A percentile compares a stretch with the other conserved stretches of the same genome.
These are phyloP conservation scores for Kurtzmaniella quercitrusa DNA, from an alignment of 1,139 yeast species.

Conservation along the genomic window DNA sequence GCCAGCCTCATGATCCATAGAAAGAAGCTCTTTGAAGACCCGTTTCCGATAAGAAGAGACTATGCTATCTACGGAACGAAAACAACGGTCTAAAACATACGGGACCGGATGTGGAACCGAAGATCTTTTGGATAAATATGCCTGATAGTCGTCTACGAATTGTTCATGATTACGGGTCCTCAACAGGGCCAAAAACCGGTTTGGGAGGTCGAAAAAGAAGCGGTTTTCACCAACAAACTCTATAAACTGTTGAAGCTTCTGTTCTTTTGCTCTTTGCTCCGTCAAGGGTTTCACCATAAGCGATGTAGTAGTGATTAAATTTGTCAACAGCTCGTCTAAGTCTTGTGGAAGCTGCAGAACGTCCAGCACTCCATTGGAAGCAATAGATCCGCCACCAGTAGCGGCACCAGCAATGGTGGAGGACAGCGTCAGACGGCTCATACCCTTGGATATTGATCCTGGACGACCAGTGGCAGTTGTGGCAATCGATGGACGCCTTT, in stretches of 20 bases:
- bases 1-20: constrained; percentile 36
- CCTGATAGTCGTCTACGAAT: constrained; percentile 64
- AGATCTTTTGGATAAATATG: constrained; percentile 37
- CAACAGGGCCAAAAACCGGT: constrained; percentile 49
- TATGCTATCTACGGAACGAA: constrained; percentile 63
- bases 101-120: constrained; percentile 5
- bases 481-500: neutral
- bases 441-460: neutral
- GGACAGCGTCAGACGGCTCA: neutral
- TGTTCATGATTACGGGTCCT: constrained; percentile 63
- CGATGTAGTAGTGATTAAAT: constrained; percentile 56
- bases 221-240: constrained; percentile 60
- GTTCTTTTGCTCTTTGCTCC: constrained; percentile 58
- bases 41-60: constrained; percentile 61
- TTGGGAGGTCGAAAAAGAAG: constrained; percentile 71
- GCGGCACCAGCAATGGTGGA: neutral
- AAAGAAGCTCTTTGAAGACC: constrained; percentile 55
- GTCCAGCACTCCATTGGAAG: constrained; percentile 9
- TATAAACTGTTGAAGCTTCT: constrained; percentile 55
- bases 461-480: neutral
- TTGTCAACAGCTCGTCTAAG: constrained; percentile 42
- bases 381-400: neutral
- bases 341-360: constrained; percentile 24
- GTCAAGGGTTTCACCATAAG: constrained; percentile 72
- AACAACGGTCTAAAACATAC: constrained; percentile 16